Evolutionary conservation across 2,329 filamentous ascomycete genomes (phyloP).

Genomic region (Rhytidhysteron rufulum): DNA sequence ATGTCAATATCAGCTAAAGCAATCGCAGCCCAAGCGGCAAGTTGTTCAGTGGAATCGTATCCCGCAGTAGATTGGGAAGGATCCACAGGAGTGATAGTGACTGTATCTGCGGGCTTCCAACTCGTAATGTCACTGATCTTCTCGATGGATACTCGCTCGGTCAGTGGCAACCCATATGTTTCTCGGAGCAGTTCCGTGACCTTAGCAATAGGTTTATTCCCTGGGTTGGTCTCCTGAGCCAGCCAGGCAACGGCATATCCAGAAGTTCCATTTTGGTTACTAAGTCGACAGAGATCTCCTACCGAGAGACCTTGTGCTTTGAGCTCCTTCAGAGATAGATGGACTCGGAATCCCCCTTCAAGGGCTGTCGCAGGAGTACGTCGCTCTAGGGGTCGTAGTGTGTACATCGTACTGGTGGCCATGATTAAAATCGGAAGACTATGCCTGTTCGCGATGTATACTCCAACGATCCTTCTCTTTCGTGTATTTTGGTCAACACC

Average conservation of each 20-base stretch:
- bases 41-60: constrained; percentile 22
- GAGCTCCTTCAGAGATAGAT: constrained; percentile 54
- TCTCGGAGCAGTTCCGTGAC: constrained; percentile 71
- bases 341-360: constrained; percentile 58
- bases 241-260: constrained; percentile 62
- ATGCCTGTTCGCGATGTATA: too few species aligned
- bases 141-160: constrained; percentile 63
- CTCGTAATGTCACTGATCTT: constrained; percentile 39
- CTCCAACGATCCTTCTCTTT: too few species aligned
- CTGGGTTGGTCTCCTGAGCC: constrained; percentile 43
- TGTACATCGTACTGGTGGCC: constrained; percentile 36
- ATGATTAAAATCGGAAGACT: constrained; percentile 3
- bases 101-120: constrained; percentile 25
- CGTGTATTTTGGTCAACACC: too few species aligned
- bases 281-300: constrained; percentile 58
- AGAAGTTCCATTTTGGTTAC: constrained; percentile 33
- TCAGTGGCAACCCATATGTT: constrained; percentile 67
- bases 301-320: constrained; percentile 52
- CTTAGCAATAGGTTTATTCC: constrained; percentile 46
- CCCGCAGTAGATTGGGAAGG: constrained; percentile 14
- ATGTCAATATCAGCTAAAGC: constrained; percentile 61
- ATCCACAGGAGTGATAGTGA: constrained; percentile 21
- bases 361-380: constrained; percentile 45
- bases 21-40: constrained; percentile 30
- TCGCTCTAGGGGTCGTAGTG: constrained; percentile 50